Base-by-base conservation (phyloP, 2,329 filamentous ascomycete species). In the Aspergillus novofumigatus region DNA sequence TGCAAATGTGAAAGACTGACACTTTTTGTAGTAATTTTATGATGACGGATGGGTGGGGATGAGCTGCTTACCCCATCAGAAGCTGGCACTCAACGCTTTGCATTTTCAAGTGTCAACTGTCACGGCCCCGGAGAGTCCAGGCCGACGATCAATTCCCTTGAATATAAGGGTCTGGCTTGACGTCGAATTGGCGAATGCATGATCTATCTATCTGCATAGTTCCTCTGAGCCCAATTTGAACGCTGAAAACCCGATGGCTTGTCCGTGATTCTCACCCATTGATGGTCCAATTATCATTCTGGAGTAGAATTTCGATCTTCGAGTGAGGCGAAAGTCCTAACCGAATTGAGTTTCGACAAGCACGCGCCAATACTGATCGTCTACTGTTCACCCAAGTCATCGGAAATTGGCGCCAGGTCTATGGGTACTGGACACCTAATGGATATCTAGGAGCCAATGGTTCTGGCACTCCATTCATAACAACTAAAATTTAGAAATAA, bases 301-400 rank as follows among this genome's bases (percentile, higher is more conserved):
- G 32, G 5, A 38, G 32, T 38, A 38, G 14, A 17, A 17, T 32
- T 38, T n/a, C 11, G 32, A 35, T 35, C 14, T 35, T 35, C 5
- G 29, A 32, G 21, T 4, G 6, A 26, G 25, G 20, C 11, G 8
- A 21, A 47, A 47, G 14, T 51, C 51, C 44, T 50, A 25, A 45
- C 25, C 14, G 48, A 69, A 70, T 72, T 72, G 65, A 68, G 69
- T 71, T 72, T 70, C 47, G 52, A 65, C 65, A 69, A 69, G 67
- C 69, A 69, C 66, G 63, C 67, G 63, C 67, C 69, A 67, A 64
- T 52, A 61, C 42, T 51, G 66, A 67, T 69, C 61, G 61, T 59
- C 64, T 67, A 49, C 58, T 66, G 63, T 65, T 67, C 66, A 60
- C 58, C 69, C 70, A 63, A 45, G 61, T 59, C 60, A 61, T 60